Base-by-base conservation (phyloP, 176 grass and related monocot genomes). In the Chloris gayana region DNA sequence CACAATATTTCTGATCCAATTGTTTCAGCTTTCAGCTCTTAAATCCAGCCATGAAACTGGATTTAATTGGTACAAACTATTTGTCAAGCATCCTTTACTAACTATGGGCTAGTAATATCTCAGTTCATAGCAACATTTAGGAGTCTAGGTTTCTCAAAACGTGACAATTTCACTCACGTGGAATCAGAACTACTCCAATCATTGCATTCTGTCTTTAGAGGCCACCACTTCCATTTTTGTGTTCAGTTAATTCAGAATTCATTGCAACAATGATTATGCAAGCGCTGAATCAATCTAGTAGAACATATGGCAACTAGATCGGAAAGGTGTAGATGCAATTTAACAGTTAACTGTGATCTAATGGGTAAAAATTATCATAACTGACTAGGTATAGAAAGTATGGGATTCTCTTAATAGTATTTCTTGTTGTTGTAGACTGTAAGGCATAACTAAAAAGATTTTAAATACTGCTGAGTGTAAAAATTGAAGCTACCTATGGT, bases 101-200 rank as follows among this genome's bases (percentile, higher is more conserved):
- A n/a, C n/a, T n/a, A n/a, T 9, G 31, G 27, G 5, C 12, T 17
- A 18, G 27, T 62, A 15, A 27, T 34, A 4, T 46, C 7, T 77
- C 39, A 32, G 18, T 46, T 21, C 14, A 10, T 17, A 72, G 47
- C 8, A 14, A 15, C 45, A 67, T 67, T 7, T 67, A 54, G 13
- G 63, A 26, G 14, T 79, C 5, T 67, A 53, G 45, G 14, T 79
- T 47, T 79, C 18, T 50, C 27, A 66, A 33, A 78, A 49, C 14
- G 7, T 46, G 45, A 45, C 59, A 49, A 66, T 21, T 25, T 29
- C 3, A 31, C 13, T 35, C 14, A 12, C 11, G 31, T 64, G 29
- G 34, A 6, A 63, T n/a, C n/a, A 6, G 4, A n/a, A 34, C 30
- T 79, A 18, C 19, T 7, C 29, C 7, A 51, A 51, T 27, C 61